phyloP scores from a whole-genome alignment of 129 eudicot species.

The Flaveria trinervia region DNA sequence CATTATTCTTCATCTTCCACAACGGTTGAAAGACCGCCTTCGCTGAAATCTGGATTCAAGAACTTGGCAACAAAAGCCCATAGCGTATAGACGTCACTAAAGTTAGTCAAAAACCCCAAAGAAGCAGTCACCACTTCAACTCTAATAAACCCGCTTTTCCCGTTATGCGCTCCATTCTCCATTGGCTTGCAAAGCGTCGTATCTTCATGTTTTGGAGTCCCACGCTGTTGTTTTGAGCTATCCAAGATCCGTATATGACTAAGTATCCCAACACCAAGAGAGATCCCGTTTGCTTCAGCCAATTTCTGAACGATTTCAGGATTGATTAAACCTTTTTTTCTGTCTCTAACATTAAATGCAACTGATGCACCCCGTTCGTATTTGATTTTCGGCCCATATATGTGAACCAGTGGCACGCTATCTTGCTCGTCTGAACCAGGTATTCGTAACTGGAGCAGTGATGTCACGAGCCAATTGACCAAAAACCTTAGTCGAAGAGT shows the following conservation, averaged over 20 bases:
- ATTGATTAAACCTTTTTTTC: conserved; percentile 64
- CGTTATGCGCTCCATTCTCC: conserved; percentile 72
- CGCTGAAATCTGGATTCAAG: conserved; percentile 75
- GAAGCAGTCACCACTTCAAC: conserved; percentile 98
- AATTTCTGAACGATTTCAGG: conserved; percentile 83
- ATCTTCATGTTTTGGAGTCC: conserved; percentile 56
- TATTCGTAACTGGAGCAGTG: conserved; percentile 75
- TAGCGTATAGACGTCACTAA: conserved; percentile 87
- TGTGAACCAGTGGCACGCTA: conserved; percentile 63
- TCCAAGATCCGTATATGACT: conserved; percentile 79
- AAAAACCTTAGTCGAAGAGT: conserved; percentile 82
- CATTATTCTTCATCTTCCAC: conserved; percentile 64
- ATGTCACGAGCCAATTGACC: conserved; percentile 97
- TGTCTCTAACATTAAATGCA: conserved; percentile 79
- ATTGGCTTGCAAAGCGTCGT: conserved; percentile 86
- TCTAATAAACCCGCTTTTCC: conserved; percentile 76
- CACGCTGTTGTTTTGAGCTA: conserved; percentile 54
- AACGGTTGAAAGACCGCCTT: conserved; percentile 67
- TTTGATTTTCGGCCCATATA: conserved; percentile 93
- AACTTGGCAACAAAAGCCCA: conserved; percentile 97
- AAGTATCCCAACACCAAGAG: conserved; percentile 88
- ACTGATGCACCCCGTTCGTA: conserved; percentile 98
- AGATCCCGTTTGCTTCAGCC: conserved; percentile 80
- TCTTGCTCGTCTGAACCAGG: conserved; percentile 58
- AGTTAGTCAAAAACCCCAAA: conserved; percentile 84